Conservation (phyloP, 106 monocot species). For the Acorus calamus region DNA sequence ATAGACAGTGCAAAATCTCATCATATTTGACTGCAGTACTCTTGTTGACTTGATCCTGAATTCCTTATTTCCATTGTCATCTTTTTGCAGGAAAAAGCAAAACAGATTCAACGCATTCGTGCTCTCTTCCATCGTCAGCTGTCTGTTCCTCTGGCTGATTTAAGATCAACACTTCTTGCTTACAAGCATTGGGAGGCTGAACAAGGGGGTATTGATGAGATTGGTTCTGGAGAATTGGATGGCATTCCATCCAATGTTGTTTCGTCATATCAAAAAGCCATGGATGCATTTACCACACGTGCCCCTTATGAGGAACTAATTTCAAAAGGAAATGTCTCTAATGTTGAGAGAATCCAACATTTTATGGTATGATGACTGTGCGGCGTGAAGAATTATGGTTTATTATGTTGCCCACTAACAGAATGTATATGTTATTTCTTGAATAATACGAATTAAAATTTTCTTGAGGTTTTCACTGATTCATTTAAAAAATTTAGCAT, state of each 20-base stretch:
- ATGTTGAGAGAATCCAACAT: constrained; percentile 51
- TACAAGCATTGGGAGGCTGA: constrained; percentile 86
- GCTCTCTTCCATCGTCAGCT: constrained; percentile 85
- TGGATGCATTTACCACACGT: constrained; percentile 59
- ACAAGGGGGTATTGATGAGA: constrained; percentile 51
- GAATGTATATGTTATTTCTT: too few relatives aligned
- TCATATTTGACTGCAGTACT: too few relatives aligned
- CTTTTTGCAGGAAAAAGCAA: constrained; percentile 58
- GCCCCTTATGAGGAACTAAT: constrained; percentile 58
- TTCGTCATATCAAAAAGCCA: constrained; percentile 65
- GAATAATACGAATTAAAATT: too few relatives aligned
- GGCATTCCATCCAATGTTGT: constrained; percentile 57
- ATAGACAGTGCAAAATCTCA: too few relatives aligned
- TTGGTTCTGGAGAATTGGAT: constrained; percentile 33
- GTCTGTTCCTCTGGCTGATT: constrained; percentile 66
- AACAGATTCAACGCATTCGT: constrained; percentile 64
- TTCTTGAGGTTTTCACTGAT: too few relatives aligned
- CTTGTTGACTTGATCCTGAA: not conserved
- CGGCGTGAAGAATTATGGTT: not conserved
- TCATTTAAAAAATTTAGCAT: too few relatives aligned
- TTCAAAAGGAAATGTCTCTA: constrained; percentile 25
- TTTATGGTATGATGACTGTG: constrained; percentile 48
- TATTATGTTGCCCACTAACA: too few relatives aligned
- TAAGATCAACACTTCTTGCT: constrained; percentile 40
- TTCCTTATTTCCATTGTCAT: not conserved